Evolutionary conservation across 2,329 filamentous ascomycete species (phyloP), one percentile per base, ranked within the genome.

Genomic region (Coniochaeta pulveracea): DNA sequence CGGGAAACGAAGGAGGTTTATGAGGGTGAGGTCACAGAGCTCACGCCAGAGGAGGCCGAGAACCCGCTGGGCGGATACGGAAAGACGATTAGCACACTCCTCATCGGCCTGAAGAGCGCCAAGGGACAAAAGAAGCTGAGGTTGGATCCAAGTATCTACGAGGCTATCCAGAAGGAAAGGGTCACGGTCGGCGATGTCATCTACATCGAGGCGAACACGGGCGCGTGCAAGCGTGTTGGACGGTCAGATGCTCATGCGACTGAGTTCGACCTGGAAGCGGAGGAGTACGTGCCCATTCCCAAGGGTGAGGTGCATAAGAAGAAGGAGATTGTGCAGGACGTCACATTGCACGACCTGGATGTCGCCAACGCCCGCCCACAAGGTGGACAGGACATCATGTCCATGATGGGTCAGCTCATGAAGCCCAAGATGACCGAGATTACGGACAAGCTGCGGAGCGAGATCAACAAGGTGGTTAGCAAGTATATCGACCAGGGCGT

Each of bases 351-450:
- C 58, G 91, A 98, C 53, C 68, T 98, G 36, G 91, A 98, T 52
- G 81, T 96, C 41, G 91, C 91, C 43, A 98, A 98, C 51, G 83
- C 91, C 10, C 71, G 89, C 49, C 91, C 91, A 4, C 86, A 96
- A 64, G 91, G 91, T 34, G 91, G 91, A 27, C 91, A 98, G 66
- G 91, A 98, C 57, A 93, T 98, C 45, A 96, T 98, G 88, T 95
- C 88, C 65, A 96, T 98, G 91, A 96, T 98, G 89, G 91, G 91
- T 49, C 91, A 98, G 61, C 64, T 98, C 51, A 95, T 96, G 86
- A 96, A 96, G 72, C 91, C 91, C 40, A 93, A 93, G 67, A 95
- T 95, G 78, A 98, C 91, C 5, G 91, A 98, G 58, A 96, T 98
- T 51, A 98, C 91, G 19, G 91, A 98, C 61, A 98, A 98, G 66